A percentile compares a stretch with the other conserved stretches of the same genome.
These are phyloP conservation scores for Mortierella sp. DNA, from an alignment of 371 early-diverging fungal species.

Conservation along the genomic window DNA sequence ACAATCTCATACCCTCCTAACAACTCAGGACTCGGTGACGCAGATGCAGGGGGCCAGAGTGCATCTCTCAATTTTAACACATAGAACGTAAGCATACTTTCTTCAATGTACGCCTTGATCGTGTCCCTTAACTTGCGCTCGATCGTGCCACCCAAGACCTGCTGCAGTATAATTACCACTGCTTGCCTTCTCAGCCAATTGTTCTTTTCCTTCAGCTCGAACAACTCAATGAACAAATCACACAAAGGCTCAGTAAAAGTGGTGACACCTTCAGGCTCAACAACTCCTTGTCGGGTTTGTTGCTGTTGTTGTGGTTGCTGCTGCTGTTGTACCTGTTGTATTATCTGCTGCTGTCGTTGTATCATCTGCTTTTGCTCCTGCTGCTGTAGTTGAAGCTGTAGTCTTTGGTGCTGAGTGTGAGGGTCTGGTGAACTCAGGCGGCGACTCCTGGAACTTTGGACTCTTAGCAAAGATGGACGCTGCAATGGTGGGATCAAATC, in stretches of 20 bases:
- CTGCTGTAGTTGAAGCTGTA: constrained; percentile 24
- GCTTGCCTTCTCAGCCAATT: constrained; percentile 93
- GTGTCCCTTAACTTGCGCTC: constrained; percentile 70
- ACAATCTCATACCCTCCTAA: constrained; percentile 32
- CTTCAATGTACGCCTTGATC: constrained; percentile 43
- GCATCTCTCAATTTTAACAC: constrained; percentile 42
- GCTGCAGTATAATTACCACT: constrained; percentile 84
- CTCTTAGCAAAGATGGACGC: constrained; percentile 15
- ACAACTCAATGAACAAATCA: constrained; percentile 88
- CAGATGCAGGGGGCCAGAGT: constrained; percentile 33
- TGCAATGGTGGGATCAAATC: not conserved
- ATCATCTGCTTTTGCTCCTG: constrained; percentile 24
- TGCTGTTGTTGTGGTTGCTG: constrained; percentile 24
- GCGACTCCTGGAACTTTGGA: constrained; percentile 27
- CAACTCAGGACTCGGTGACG: not conserved
- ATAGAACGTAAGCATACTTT: constrained; percentile 52
- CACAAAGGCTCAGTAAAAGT: constrained; percentile 79
- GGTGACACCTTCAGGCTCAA: constrained; percentile 66
- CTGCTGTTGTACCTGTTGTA: constrained; percentile 17
- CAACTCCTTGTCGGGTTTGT: constrained; percentile 25
- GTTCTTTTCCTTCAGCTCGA: constrained; percentile 87
- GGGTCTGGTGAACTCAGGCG: constrained; percentile 53
- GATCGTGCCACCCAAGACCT: constrained; percentile 87
- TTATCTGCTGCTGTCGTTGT: constrained; percentile 12
- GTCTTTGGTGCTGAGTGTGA: constrained; percentile 44